phyloP scores from a whole-genome alignment of 495 filamentous ascomycete species.

The Podospora conica region DNA sequence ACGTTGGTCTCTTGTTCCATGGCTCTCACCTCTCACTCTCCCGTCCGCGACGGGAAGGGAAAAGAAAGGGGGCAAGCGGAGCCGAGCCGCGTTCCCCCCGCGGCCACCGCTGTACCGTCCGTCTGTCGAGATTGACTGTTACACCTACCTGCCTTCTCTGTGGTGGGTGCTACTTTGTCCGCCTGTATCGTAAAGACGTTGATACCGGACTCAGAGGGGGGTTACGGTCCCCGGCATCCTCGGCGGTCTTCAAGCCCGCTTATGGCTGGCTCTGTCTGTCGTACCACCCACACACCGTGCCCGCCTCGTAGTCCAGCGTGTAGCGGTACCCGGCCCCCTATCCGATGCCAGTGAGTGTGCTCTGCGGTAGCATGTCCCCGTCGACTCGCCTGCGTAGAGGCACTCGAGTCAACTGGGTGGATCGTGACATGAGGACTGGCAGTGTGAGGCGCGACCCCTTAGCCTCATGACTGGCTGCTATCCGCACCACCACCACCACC shows the following conservation, averaged over 20 bases:
- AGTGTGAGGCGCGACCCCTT: no score
- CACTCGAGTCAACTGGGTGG: no score
- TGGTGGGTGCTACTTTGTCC: no score
- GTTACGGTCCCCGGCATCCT: not conserved
- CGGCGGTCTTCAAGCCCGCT: not conserved
- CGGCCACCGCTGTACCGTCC: not conserved
- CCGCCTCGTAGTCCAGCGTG: not conserved
- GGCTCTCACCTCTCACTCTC: not conserved
- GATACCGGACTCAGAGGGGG: not conserved
- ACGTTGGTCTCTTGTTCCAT: not conserved
- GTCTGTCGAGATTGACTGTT: not conserved
- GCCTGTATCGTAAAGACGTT: not conserved
- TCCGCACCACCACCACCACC: no score
- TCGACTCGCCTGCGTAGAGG: no score
- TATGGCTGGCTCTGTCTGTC: not conserved
- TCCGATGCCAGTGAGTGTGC: not conserved
- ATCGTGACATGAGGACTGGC: no score
- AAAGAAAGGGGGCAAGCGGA: not conserved
- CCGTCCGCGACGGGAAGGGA: not conserved
- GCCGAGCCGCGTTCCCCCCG: not conserved
- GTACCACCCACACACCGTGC: not conserved
- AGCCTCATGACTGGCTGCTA: no score
- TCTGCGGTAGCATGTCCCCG: not conserved
- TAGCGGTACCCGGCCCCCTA: not conserved
- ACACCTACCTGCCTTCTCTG: not conserved